Evolutionary conservation across 768 basidiomycete species (phyloP), one percentile per base, ranked within the genome.

Genomic region (Vararia minispora): DNA sequence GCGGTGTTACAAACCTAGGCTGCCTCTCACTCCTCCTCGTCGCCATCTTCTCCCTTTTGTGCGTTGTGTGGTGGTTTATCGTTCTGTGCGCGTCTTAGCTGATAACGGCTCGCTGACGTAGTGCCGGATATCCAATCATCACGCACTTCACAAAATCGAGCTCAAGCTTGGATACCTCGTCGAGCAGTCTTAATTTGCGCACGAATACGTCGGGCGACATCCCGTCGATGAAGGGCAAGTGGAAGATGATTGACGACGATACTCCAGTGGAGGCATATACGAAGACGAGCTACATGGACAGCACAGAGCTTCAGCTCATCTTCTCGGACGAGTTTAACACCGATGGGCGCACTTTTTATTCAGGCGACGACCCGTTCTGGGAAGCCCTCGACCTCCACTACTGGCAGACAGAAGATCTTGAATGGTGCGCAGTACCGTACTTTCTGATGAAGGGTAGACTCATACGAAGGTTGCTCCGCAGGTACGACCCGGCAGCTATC

Each of bases 391-490:
- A 68, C 47, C 42, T 69, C 20, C 58, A 68, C 43, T 58, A 43
- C 62, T 83, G 37, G 74, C 87, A n/a, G 41, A 53, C 17, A 54
- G 50, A 50, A 50, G 54, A 35, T 39, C 36, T 42, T 40, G 47
- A 33, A 58, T 92, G 88, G 87, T 92, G 32, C 24, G 21, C 58
- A n/a, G n/a, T n/a, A n/a, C n/a, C n/a, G n/a, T n/a, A n/a, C n/a
- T n/a, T n/a, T n/a, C n/a, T n/a, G n/a, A n/a, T n/a, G n/a, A n/a
- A 82, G 82, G 4, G 84, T 87, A 45, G 86, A 89, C 55, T 85
- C 86, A 3, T 88, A 81, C 49, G 81, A 79, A 85, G 52, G 81
- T 68, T 1, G 63, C 36, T 42, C 40, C 47, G 32, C 58, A 92
- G 88, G 87, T 90, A 91, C 57, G 82, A 83, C 51, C 89, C 90